Percentiles rank a stretch among this genome's conserved stretches.
Conservation (phyloP, 2,329 filamentous ascomycete species). For the Sclerotinia sclerotiorum region DNA sequence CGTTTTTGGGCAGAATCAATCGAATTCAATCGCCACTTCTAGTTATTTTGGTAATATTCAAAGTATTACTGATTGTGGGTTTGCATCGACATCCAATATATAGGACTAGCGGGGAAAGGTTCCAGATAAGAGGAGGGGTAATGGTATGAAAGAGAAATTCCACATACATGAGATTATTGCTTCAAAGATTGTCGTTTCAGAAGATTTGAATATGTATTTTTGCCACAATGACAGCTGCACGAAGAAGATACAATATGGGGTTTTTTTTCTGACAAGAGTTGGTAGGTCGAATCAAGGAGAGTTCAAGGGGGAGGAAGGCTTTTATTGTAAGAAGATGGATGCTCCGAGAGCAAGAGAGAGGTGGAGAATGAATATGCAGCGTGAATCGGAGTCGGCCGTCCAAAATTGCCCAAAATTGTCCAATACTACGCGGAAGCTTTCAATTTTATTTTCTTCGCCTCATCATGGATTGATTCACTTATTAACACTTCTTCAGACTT, state of each 20-base stretch:
- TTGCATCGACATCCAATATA: background rate
- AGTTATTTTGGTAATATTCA: conserved; percentile 18
- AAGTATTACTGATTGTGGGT: conserved; percentile 9
- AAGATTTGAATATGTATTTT: background rate
- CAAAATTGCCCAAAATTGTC: background rate
- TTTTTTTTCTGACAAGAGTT: background rate
- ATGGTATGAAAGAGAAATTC: conserved; percentile 7
- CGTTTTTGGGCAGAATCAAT: conserved; percentile 10
- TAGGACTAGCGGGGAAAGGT: background rate
- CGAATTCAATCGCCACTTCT: conserved; percentile 18
- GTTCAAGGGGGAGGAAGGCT: conserved; percentile 3
- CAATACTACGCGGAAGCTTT: background rate
- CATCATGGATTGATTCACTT: conserved; percentile 1
- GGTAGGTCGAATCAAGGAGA: background rate
- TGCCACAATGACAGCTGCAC: conserved; percentile 6
- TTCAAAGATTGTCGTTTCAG: background rate
- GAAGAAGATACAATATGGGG: background rate
- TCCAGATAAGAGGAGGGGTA: conserved; percentile 19
- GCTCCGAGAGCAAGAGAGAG: background rate
- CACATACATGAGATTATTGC: conserved; percentile 11
- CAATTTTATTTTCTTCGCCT: background rate
- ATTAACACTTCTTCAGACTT: background rate
- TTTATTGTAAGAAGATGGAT: conserved; percentile 4
- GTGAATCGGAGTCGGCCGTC: conserved; percentile 14
- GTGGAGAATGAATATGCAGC: conserved; percentile 15